Evolutionary conservation across 441 rosid genomes (phyloP).

Genomic region (Populus hybrid): DNA sequence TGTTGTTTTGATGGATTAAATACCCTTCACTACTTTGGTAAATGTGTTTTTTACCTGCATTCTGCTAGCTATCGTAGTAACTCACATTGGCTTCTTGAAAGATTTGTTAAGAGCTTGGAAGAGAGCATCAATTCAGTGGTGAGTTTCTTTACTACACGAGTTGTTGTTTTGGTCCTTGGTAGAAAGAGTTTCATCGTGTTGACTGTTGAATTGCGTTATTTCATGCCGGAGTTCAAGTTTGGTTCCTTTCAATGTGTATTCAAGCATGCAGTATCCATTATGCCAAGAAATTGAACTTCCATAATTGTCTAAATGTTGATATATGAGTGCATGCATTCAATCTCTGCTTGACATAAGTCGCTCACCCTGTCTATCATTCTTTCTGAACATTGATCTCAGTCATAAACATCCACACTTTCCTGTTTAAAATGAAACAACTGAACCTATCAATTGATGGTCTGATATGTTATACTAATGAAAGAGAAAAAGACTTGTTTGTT

Average conservation of each 20-base stretch:
- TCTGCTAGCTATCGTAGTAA: not conserved
- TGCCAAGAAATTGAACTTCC: not conserved
- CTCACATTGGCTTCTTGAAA: not conserved
- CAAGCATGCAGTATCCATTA: not conserved
- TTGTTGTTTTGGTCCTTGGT: not conserved
- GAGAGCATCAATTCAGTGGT: conserved; percentile 2
- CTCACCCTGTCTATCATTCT: no score
- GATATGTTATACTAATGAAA: no score
- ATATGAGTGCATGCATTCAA: no score
- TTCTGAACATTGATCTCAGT: no score
- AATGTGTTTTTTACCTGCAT: conserved; percentile 3
- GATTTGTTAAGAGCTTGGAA: conserved; percentile 2
- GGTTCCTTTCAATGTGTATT: not conserved
- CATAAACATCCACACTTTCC: no score
- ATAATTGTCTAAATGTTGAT: no score
- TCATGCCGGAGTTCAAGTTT: not conserved
- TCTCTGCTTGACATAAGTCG: no score
- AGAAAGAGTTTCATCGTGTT: not conserved
- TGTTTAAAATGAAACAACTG: no score
- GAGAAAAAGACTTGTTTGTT: no score
- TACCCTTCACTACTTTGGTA: conserved; percentile 4
- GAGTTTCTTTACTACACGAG: not conserved
- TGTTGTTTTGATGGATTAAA: conserved; percentile 1
- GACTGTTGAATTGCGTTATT: not conserved
- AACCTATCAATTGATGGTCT: no score